Evolutionary conservation across 768 basidiomycete genomes (phyloP).

Genomic region (Lactarius vividus): DNA sequence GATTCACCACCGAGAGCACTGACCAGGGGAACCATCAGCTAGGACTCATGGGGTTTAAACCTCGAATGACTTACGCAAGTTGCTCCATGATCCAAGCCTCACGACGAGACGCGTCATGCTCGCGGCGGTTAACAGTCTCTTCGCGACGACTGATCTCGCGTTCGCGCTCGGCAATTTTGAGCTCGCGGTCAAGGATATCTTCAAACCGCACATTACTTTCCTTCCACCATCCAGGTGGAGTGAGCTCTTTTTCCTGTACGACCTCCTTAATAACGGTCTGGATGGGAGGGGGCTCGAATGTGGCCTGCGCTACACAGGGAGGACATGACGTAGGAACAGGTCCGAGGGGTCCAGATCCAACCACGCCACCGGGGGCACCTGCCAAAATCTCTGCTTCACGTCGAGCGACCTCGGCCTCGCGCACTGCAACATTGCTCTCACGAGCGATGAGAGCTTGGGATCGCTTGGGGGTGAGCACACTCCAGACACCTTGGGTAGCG

Average conservation of each 20-base stretch:
- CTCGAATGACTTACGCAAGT: constrained; percentile 59
- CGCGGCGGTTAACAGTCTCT: constrained; percentile 79
- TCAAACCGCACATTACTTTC: constrained; percentile 69
- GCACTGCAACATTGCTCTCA: constrained; percentile 74
- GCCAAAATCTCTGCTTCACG: constrained; percentile 84
- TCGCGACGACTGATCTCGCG: constrained; percentile 85
- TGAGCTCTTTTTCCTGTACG: constrained; percentile 75
- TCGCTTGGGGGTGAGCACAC: constrained; percentile 78
- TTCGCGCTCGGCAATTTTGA: constrained; percentile 81
- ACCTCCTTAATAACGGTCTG: constrained; percentile 89
- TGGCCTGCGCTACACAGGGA: constrained; percentile 57
- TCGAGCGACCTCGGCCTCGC: constrained; percentile 86
- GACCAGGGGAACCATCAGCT: constrained; percentile 12
- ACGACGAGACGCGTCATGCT: constrained; percentile 83
- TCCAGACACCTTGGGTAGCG: constrained; percentile 54
- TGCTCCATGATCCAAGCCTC: constrained; percentile 94
- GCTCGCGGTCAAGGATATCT: constrained; percentile 79
- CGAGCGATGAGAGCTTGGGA: constrained; percentile 76
- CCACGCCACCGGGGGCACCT: constrained; percentile 79
- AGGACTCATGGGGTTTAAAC: not conserved
- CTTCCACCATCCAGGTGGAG: constrained; percentile 77
- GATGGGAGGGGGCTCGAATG: constrained; percentile 49
- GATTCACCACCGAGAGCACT: constrained; percentile 72
- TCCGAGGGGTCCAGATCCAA: constrained; percentile 50
- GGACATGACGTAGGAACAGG: constrained; percentile 45